A percentile compares a stretch with the other conserved stretches of the same genome.
phyloP scores from a whole-genome alignment of 2,329 filamentous ascomycete genomes.

The Aspergillus japonicus region DNA sequence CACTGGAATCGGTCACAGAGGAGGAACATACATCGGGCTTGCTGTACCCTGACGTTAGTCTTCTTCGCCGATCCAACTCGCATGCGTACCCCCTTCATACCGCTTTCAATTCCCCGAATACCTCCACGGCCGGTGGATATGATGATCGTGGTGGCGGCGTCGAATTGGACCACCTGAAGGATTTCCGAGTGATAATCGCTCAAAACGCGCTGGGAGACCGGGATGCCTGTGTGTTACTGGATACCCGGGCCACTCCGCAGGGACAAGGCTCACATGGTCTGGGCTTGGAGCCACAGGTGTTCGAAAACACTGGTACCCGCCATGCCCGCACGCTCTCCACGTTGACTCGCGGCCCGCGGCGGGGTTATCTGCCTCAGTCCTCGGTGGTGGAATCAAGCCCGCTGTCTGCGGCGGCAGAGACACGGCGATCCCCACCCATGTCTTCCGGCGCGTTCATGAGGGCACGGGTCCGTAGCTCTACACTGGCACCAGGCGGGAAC shows the following conservation, averaged over 20 bases:
- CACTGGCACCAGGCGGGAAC: constrained; percentile 37
- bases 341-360: constrained; percentile 36
- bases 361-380: constrained; percentile 35
- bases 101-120: constrained; percentile 45
- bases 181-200: constrained; percentile 48
- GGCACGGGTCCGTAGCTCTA: constrained; percentile 47
- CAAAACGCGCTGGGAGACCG: constrained; percentile 50
- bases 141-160: constrained; percentile 49
- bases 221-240: constrained; percentile 48
- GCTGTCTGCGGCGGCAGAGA: constrained; percentile 31
- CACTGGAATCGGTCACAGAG: constrained; percentile 50
- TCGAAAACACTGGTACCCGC: constrained; percentile 29
- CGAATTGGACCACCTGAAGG: constrained; percentile 45
- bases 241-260: constrained; percentile 36
- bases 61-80: constrained; percentile 42
- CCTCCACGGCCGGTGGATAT: constrained; percentile 43
- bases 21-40: constrained; percentile 51
- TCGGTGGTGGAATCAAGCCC: constrained; percentile 36
- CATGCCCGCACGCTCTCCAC: constrained; percentile 42
- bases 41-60: constrained; percentile 47
- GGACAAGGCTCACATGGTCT: constrained; percentile 33
- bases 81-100: constrained; percentile 44
- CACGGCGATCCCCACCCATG: constrained; percentile 32
- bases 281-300: constrained; percentile 35
- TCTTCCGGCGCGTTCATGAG: constrained; percentile 42